These are phyloP conservation scores for Phytophthora cryptogea DNA, from an alignment of 352 stramenopile species.

Conservation along the genomic window DNA sequence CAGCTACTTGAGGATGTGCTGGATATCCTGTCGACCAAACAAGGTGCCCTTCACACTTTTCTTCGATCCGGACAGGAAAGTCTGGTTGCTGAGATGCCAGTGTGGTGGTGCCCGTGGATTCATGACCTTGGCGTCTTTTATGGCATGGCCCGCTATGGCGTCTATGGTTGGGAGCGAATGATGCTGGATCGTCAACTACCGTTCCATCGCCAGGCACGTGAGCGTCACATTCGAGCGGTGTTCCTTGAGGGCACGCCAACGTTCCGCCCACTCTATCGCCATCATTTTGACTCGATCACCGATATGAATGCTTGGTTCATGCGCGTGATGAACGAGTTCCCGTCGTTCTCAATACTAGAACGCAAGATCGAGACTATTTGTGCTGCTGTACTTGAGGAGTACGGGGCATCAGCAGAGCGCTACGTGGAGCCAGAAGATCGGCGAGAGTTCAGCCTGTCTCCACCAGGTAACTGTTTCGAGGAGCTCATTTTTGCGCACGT, in stretches of 20 bases:
- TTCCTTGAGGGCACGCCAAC: slow-evolving; percentile 69
- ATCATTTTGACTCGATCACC: slow-evolving; percentile 54
- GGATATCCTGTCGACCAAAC: slow-evolving; percentile 53
- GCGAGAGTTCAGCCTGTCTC: slow-evolving; percentile 68
- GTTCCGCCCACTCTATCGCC: slow-evolving; percentile 63
- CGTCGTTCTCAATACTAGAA: slow-evolving; percentile 75
- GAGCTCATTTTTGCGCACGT: slow-evolving; percentile 44
- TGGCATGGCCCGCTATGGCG: slow-evolving; percentile 78
- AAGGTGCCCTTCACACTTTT: slow-evolving; percentile 44
- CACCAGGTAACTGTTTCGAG: slow-evolving; percentile 63
- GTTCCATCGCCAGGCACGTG: slow-evolving; percentile 71
- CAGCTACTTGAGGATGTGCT: slow-evolving; percentile 77
- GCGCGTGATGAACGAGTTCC: slow-evolving; percentile 74
- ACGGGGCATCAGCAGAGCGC: slow-evolving; percentile 21
- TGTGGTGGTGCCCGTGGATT: slow-evolving; percentile 91
- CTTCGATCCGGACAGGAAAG: slow-evolving; percentile 63
- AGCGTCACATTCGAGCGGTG: slow-evolving; percentile 70
- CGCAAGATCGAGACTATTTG: slow-evolving; percentile 75
- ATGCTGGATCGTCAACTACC: slow-evolving; percentile 73
- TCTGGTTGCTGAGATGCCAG: slow-evolving; percentile 77
- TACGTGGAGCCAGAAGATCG: slow-evolving; percentile 62
- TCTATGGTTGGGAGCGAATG: slow-evolving; percentile 74
- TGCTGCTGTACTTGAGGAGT: slow-evolving; percentile 31
- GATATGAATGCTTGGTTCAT: slow-evolving; percentile 63
- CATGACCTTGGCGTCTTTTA: slow-evolving; percentile 82